These are phyloP conservation scores for Seiridium unicorne DNA, from an alignment of 2,329 filamentous ascomycete species.

Conservation along the genomic window DNA sequence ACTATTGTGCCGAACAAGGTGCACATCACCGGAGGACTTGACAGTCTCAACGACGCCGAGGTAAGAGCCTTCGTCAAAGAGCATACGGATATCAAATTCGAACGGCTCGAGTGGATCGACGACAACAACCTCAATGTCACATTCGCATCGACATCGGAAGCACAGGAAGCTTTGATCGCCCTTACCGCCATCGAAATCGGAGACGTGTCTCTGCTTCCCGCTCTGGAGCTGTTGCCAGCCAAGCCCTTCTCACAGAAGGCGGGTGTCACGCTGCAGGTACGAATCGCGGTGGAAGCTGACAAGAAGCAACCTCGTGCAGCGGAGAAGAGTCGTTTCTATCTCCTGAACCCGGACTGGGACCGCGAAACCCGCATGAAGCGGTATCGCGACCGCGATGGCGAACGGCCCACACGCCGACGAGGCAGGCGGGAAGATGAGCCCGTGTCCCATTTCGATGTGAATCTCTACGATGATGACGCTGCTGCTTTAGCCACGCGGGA, in stretches of 20 bases:
- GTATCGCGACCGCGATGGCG: constrained; percentile 59
- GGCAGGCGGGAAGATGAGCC: constrained; percentile 45
- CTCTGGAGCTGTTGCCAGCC: constrained; percentile 65
- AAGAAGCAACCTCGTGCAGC: constrained; percentile 78
- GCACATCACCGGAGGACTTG: constrained; percentile 74
- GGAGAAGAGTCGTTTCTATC: constrained; percentile 83
- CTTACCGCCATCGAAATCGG: constrained; percentile 51
- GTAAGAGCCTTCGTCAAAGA: constrained; percentile 73
- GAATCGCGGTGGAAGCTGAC: constrained; percentile 73
- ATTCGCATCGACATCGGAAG: constrained; percentile 58
- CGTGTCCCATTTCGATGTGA: constrained; percentile 64
- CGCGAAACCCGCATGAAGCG: constrained; percentile 65
- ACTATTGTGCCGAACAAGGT: constrained; percentile 59
- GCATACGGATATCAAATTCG: constrained; percentile 53
- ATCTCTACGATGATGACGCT: constrained; percentile 76
- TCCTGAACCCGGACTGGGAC: constrained; percentile 87
- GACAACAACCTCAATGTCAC: constrained; percentile 87
- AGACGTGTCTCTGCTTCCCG: constrained; percentile 54
- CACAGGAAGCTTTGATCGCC: constrained; percentile 53
- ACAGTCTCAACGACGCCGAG: constrained; percentile 76
- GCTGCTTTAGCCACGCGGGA: constrained; percentile 32
- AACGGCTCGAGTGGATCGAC: constrained; percentile 88
- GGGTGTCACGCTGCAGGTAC: constrained; percentile 67
- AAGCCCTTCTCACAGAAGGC: constrained; percentile 68
- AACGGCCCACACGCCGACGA: constrained; percentile 26